These are phyloP conservation scores for Arachis monticola DNA, from an alignment of 331 rosid species.

Conservation along the genomic window DNA sequence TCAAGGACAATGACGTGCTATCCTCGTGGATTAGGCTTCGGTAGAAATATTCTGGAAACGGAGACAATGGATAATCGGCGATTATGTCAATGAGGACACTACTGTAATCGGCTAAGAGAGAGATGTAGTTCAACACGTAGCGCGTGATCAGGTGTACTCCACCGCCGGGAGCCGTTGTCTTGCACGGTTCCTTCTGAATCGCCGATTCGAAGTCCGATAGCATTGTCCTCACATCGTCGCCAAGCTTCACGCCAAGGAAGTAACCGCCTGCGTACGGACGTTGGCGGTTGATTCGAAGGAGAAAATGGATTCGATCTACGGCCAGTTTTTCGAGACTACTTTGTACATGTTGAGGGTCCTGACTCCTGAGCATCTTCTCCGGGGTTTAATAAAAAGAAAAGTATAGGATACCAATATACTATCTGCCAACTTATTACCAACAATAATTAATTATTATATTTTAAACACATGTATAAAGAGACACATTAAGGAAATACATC, in stretches of 20 bases:
- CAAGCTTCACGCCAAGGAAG: constrained; percentile 52
- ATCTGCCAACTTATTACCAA: no score
- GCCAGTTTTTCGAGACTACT: constrained; percentile 62
- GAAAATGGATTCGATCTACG: constrained; percentile 70
- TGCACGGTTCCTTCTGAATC: constrained; percentile 74
- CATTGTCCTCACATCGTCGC: constrained; percentile 61
- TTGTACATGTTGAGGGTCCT: constrained; percentile 61
- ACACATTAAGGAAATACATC: no score
- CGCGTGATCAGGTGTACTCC: constrained; percentile 70
- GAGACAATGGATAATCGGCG: constrained; percentile 60
- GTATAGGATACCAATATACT: no score
- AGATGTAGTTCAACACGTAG: constrained; percentile 83
- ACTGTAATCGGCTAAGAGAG: constrained; percentile 71
- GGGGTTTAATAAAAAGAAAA: constrained; percentile 43
- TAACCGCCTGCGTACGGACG: constrained; percentile 50
- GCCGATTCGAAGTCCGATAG: constrained; percentile 72
- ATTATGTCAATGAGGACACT: constrained; percentile 56
- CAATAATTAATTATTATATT: no score
- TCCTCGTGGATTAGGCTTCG: constrained; percentile 16
- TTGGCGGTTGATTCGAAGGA: constrained; percentile 55
- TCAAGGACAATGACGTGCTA: no score
- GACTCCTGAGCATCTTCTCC: constrained; percentile 72
- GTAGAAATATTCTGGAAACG: constrained; percentile 74
- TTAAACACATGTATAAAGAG: no score
- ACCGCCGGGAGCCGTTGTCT: constrained; percentile 44